Evolutionary conservation across 139 green algal species (phyloP), one percentile per base, ranked within the genome.

Genomic region (Picochlorum sp.): DNA sequence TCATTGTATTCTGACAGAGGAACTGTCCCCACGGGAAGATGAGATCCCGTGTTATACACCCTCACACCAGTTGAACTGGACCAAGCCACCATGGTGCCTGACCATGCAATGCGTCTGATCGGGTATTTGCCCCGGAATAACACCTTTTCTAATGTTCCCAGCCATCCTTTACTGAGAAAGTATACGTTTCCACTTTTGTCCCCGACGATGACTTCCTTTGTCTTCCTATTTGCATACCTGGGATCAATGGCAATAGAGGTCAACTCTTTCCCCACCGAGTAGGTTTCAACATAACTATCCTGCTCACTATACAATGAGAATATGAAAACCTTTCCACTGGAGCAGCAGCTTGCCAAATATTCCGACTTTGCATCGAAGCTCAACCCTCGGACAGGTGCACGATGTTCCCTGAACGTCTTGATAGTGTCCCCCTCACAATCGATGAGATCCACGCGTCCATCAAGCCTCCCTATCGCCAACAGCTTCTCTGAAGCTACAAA

Each of bases 341-440:
- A 75, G 1, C 84, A 90, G 60, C 85, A 88, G 61, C 77, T 92
- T 24, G 79, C 92, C 0, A 97, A 28, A 56, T 80, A 79, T 66
- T 97, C 92, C 2, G 75, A 77, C 6, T 64, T 61, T 9, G 69
- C 76, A 58, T 98, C 90, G 47, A 97, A 91, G 56, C 68, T 82
- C 1, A 97, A 56, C 49, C 87, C 83, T 11, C 77, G 84, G 16
- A 98, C 85, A 1, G 74, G 60, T 2, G 49, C 62, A 18, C 59
- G 71, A 66, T 96, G 88, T 26, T 78, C 63, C 11, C 63, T 28
- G 49, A 83, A 84, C 0, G 47, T 34, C 46, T 82, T 71, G 45
- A 92, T 87, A 79, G 95, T 69, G 57, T 96, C 87, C 21, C 91
- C 91, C 1, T 74, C 72, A 52, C 91, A 89, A 68, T 96, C 90